These are phyloP conservation scores for Candida ulmi DNA, from an alignment of 805 yeast species.

Conservation along the genomic window DNA sequence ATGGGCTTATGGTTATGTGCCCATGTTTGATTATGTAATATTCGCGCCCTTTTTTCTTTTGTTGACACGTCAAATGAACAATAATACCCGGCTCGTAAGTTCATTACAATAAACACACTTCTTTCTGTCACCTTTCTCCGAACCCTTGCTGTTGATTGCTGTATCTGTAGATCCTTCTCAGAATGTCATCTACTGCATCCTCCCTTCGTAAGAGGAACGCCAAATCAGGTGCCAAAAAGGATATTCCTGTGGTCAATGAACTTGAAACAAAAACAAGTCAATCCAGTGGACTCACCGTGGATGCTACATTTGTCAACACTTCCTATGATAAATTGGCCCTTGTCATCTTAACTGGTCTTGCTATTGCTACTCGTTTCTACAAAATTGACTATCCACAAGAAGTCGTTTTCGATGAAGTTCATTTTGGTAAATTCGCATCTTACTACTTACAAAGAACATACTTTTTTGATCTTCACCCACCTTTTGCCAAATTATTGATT, in stretches of 20 bases:
- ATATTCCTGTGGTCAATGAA: not conserved
- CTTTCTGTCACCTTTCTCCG: no score
- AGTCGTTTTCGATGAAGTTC: slow-evolving; percentile 85
- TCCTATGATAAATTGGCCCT: slow-evolving; percentile 40
- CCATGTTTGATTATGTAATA: no score
- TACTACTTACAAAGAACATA: slow-evolving; percentile 85
- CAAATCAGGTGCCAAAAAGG: slow-evolving; percentile 4
- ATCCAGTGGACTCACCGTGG: not conserved
- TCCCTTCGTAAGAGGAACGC: slow-evolving; percentile 7
- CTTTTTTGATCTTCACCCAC: slow-evolving; percentile 97
- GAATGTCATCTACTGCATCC: not conserved
- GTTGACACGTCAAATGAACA: no score
- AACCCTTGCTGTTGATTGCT: no score
- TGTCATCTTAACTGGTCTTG: slow-evolving; percentile 53
- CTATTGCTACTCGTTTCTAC: slow-evolving; percentile 63
- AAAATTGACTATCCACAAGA: slow-evolving; percentile 59
- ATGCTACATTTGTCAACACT: not conserved
- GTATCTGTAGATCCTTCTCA: no score
- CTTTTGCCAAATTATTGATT: slow-evolving; percentile 89
- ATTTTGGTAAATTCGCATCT: slow-evolving; percentile 81
- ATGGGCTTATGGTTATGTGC: not conserved
- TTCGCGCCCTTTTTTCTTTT: not conserved
- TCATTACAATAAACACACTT: no score
- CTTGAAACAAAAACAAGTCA: not conserved
- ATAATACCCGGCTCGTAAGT: no score